Evolutionary conservation across 2,329 filamentous ascomycete genomes (phyloP), one percentile per base, ranked within the genome.

Genomic region (Botrytis fabae): DNA sequence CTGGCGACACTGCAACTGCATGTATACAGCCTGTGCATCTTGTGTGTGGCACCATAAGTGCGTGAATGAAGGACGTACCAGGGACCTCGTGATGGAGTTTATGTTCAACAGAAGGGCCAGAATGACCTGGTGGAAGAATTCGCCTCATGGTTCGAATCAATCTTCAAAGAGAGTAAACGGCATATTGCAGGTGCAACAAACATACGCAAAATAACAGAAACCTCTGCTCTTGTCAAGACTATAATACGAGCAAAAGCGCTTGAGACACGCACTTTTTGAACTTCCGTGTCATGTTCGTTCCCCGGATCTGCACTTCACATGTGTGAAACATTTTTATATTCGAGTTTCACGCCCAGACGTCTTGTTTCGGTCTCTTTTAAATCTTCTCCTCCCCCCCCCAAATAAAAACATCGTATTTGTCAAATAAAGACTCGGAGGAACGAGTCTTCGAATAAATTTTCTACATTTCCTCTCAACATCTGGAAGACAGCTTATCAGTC

Each of bases 261-360:
- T 51, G 40, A 62, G 69, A 70, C 57, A 70, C 57, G 51, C 28
- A 48, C 25, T 32, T 54, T 20, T 44, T 35, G 35, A 35, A 4
- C 61, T 63, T 63, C 40, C 38, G 28, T 65, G 22, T 54, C 32
- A 35, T 65, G 46, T 40, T 35, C 62, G 54, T 63, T 71, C 69
- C 32, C 69, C 69, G 51, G 42, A 71, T 65, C 60, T 63, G 28
- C 40, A 28, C 4, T 69, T 54, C 40, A 32, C 28, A 60, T 69
- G 44, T 69, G 25, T 71, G 57, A 64, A 64, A 71, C 57, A 63
- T 70, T 62, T 54, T 60, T 40, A 51, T 59, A 40, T 70, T 64
- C 69, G 35, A 22, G 69, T 71, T 63, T 64, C 60, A 71, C 69
- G n/a, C 16, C 51, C 51, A 57, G 51, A 57, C 51, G 28, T 28